A percentile compares a stretch with the other conserved stretches of the same genome.
phyloP scores from a whole-genome alignment of 75 land plant species.

The Ceratopteris richardii region DNA sequence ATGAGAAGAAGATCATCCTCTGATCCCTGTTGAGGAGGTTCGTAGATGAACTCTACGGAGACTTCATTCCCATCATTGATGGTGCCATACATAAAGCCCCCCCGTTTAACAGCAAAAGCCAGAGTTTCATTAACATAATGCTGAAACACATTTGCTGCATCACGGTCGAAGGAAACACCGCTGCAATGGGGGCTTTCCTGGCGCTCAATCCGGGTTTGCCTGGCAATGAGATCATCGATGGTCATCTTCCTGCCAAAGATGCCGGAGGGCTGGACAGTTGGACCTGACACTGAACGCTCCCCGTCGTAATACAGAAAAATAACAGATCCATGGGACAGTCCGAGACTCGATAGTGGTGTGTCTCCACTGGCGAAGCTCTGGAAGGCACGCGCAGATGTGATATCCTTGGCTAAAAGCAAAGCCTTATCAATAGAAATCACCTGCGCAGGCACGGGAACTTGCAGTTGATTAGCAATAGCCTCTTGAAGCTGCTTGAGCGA shows the following conservation, averaged over 20 bases:
- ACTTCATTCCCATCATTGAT: conserved; percentile 47
- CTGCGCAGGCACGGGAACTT: conserved; percentile 54
- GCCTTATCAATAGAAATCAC: conserved; percentile 60
- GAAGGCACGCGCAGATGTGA: conserved; percentile 17
- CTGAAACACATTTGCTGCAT: conserved; percentile 81
- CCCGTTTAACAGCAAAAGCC: conserved; percentile 78
- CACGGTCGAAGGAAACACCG: conserved; percentile 75
- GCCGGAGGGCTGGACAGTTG: conserved; percentile 56
- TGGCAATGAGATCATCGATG: conserved; percentile 86
- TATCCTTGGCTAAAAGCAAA: conserved; percentile 57
- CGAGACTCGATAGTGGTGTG: conserved; percentile 44
- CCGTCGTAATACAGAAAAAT: conserved; percentile 61
- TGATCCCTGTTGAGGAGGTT: conserved; percentile 79
- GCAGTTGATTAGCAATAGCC: conserved; percentile 58
- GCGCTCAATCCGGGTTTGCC: conserved; percentile 75
- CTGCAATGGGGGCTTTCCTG: conserved; percentile 80
- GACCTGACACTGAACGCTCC: conserved; percentile 36
- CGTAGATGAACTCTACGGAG: conserved; percentile 80
- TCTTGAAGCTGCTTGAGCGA: conserved; percentile 53
- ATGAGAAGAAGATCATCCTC: conserved; percentile 61
- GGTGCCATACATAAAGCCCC: conserved; percentile 79
- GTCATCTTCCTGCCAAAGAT: conserved; percentile 92
- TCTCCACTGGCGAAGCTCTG: conserved; percentile 42
- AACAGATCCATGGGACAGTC: conserved; percentile 58
- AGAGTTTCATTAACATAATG: conserved; percentile 73